A percentile compares a stretch with the other conserved stretches of the same genome.
These are phyloP conservation scores for Cercospora sesami DNA, from an alignment of 2,329 filamentous ascomycete genomes.

Conservation along the genomic window DNA sequence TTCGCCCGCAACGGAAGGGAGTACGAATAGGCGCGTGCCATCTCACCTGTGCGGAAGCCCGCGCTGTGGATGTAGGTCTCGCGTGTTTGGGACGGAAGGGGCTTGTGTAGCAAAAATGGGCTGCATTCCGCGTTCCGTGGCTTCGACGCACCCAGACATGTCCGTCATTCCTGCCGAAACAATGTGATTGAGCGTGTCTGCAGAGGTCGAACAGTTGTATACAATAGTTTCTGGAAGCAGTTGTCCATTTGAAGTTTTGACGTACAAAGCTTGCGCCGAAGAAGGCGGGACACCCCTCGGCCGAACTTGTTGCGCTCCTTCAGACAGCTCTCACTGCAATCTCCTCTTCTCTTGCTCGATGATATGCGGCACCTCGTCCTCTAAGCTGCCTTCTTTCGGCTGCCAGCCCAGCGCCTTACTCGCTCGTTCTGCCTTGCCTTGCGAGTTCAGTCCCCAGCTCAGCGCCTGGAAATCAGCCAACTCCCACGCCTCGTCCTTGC, in stretches of 20 bases:
- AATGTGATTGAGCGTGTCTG: background rate
- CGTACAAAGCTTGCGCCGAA: background rate
- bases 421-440: slow-evolving; percentile 57
- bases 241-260: background rate
- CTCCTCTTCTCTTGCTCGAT: slow-evolving; percentile 35
- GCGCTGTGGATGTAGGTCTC: background rate
- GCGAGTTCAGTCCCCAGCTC: slow-evolving; percentile 63
- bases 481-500: slow-evolving; percentile 51
- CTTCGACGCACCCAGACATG: background rate
- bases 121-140: slow-evolving; percentile 2
- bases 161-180: slow-evolving; percentile 11
- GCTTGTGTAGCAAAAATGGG: slow-evolving; percentile 8
- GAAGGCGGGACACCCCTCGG: background rate
- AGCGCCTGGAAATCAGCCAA: slow-evolving; percentile 52
- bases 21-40: background rate
- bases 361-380: slow-evolving; percentile 36
- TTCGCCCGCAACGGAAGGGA: background rate
- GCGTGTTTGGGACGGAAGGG: slow-evolving; percentile 6
- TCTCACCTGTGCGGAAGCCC: background rate
- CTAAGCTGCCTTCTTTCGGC: slow-evolving; percentile 43
- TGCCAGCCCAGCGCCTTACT: slow-evolving; percentile 62
- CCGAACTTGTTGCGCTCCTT: background rate
- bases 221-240: background rate
- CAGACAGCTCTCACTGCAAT: slow-evolving; percentile 17
- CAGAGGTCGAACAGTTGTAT: background rate